phyloP scores from a whole-genome alignment of 176 grass and related monocot genomes.

The Oryza coarctata region DNA sequence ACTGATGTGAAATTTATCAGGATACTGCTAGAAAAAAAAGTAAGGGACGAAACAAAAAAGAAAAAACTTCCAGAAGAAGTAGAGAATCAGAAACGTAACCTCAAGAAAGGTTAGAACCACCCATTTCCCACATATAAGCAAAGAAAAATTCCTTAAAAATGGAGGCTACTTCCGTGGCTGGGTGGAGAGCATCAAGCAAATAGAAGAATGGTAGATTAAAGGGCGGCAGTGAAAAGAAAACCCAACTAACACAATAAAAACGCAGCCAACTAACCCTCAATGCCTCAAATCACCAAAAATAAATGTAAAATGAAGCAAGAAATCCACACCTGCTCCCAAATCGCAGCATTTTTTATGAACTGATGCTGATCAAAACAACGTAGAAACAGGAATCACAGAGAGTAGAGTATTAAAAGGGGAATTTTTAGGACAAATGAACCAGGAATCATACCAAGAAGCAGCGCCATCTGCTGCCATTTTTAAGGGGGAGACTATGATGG shows the following conservation, averaged over 20 bases:
- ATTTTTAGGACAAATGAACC: not conserved
- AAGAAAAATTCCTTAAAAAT: slow-evolving; percentile 2
- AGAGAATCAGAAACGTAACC: slow-evolving; percentile 10
- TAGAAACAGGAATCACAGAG: not conserved
- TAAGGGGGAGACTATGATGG: not conserved
- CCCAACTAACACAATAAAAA: slow-evolving; percentile 7
- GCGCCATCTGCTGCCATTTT: not conserved
- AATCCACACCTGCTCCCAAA: slow-evolving; percentile 33
- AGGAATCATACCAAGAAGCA: slow-evolving; percentile 16
- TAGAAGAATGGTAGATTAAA: slow-evolving; percentile 17
- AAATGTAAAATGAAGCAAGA: slow-evolving; percentile 21
- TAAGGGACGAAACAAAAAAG: not conserved
- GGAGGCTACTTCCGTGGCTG: not conserved
- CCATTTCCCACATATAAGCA: not conserved
- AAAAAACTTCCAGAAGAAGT: slow-evolving; percentile 10
- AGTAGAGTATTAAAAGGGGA: not conserved
- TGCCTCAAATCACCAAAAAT: slow-evolving; percentile 15
- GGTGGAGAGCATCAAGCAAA: slow-evolving; percentile 4
- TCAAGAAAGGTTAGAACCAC: slow-evolving; percentile 10
- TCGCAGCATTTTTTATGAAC: slow-evolving; percentile 23
- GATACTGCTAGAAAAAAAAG: not conserved
- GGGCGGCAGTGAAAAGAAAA: slow-evolving; percentile 14
- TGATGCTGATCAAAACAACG: not conserved
- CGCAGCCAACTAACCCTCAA: slow-evolving; percentile 10
- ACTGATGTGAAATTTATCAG: not conserved